phyloP scores from a whole-genome alignment of 441 rosid species.

The Croton laevigatus region DNA sequence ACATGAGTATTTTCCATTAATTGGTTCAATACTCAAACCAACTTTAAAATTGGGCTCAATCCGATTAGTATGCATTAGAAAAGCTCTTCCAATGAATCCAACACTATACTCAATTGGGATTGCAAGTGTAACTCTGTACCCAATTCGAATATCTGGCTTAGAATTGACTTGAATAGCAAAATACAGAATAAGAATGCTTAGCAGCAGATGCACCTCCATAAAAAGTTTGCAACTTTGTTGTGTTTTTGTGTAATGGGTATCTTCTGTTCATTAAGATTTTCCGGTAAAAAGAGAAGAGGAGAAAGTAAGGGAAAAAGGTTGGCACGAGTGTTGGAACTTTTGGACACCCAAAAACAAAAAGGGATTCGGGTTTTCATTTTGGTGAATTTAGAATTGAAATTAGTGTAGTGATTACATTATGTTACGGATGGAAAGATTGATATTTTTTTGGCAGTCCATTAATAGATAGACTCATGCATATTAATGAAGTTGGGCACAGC shows the following conservation, averaged over 20 bases:
- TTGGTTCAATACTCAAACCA: slow-evolving; percentile 65
- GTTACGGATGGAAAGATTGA: slow-evolving; percentile 18
- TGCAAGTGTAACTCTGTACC: slow-evolving; percentile 47
- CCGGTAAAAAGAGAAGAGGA: slow-evolving; percentile 8
- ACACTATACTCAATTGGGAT: slow-evolving; percentile 46
- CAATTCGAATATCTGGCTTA: slow-evolving; percentile 47
- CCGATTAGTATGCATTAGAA: slow-evolving; percentile 46
- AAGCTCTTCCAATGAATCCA: slow-evolving; percentile 70
- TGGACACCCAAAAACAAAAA: slow-evolving; percentile 38
- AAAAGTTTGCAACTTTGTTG: background rate
- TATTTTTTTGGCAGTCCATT: slow-evolving; percentile 16
- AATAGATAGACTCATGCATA: background rate
- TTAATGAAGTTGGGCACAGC: slow-evolving; percentile 33
- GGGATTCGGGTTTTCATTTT: slow-evolving; percentile 29
- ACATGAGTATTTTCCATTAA: slow-evolving; percentile 50
- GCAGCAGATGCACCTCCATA: slow-evolving; percentile 39
- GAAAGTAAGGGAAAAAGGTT: slow-evolving; percentile 27
- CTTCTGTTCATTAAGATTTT: slow-evolving; percentile 18
- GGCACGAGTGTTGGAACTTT: slow-evolving; percentile 29
- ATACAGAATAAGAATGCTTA: slow-evolving; percentile 26
- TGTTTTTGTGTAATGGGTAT: slow-evolving; percentile 3
- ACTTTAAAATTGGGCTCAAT: slow-evolving; percentile 49
- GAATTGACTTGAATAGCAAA: slow-evolving; percentile 33
- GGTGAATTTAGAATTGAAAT: slow-evolving; percentile 21
- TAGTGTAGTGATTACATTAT: slow-evolving; percentile 23